Evolutionary conservation across 805 yeast genomes (phyloP), one percentile per base, ranked within the genome.

Genomic region (Ogataea paraovalis): DNA sequence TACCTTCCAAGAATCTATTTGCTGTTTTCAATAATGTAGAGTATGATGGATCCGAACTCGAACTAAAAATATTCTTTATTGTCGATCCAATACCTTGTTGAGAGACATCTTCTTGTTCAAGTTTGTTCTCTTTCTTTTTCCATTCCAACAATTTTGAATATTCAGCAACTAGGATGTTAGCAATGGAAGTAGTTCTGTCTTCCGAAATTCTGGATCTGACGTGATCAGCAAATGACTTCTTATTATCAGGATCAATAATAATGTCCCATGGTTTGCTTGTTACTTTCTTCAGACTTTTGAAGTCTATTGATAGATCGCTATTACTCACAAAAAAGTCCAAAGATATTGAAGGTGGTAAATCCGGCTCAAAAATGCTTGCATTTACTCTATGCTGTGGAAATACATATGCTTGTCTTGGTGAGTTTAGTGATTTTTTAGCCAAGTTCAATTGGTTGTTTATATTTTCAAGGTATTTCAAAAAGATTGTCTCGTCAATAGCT

Each of bases 261-360:
- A 72, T 66, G 49, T 76, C 67, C 91, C 91, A 85, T 1, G 91
- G 91, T 48, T 68, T 70, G 50, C 76, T 80, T 0, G 72, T 72
- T 8, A 84, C 73, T 20, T 65, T 65, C 30, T 66, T 69, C 33
- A 84, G 58, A 44, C 74, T 73, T 57, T 79, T 77, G 47, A 83
- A 64, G 45, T 84, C 90, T 6, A 83, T 63, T 21, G 83, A 72
- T 3, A 84, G 60, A 56, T 85, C 90, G 19, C 83, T 80, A 60
- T 80, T 83, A 51, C 75, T 71, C 20, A 84, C 65, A 45, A 76
- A 77, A 23, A 83, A 55, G 56, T 85, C 92, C 38, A 84, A 59
- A 2, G 83, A 67, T 4, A 82, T 66, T 10, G 67, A 63, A 2
- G 67, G 59, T 13, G 80, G 77, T 41, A 81, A 56, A 21, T 62